Conservation (phyloP, 164 flowering plant species). For the Vitis vinifera region DNA sequence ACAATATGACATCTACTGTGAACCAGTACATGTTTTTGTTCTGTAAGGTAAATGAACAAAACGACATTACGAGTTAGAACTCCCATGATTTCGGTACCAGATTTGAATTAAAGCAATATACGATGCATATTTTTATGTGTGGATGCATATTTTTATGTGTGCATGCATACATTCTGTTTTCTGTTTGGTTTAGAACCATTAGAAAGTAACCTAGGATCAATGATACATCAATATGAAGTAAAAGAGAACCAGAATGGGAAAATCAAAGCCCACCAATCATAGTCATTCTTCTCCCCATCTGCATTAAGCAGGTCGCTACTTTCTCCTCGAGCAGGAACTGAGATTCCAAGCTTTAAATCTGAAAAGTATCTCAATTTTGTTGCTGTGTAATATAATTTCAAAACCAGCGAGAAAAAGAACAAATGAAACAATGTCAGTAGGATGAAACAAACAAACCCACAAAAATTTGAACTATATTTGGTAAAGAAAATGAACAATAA, state of each 20-base stretch:
- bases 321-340: conserved; percentile 75
- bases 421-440: neutral
- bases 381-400: conserved; percentile 42
- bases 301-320: conserved; percentile 79
- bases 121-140: too few relatives aligned
- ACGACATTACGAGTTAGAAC: too few relatives aligned
- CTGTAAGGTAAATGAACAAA: too few relatives aligned
- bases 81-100: too few relatives aligned
- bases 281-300: conserved; percentile 87
- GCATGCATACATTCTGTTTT: too few relatives aligned
- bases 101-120: too few relatives aligned
- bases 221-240: neutral
- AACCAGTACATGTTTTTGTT: too few relatives aligned
- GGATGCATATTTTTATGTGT: too few relatives aligned
- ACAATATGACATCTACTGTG: too few relatives aligned
- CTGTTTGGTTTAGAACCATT: too few relatives aligned
- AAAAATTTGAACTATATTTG: neutral
- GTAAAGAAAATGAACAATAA: neutral
- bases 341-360: conserved; percentile 70
- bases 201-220: neutral
- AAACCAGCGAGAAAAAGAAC: neutral
- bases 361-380: conserved; percentile 75
- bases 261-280: conserved; percentile 75
- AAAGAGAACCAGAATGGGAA: conserved; percentile 2
- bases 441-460: conserved; percentile 1